Evolutionary conservation across 2,329 filamentous ascomycete genomes (phyloP), one percentile per base, ranked within the genome.

Genomic region (Lasiodiplodia gonubiensis): DNA sequence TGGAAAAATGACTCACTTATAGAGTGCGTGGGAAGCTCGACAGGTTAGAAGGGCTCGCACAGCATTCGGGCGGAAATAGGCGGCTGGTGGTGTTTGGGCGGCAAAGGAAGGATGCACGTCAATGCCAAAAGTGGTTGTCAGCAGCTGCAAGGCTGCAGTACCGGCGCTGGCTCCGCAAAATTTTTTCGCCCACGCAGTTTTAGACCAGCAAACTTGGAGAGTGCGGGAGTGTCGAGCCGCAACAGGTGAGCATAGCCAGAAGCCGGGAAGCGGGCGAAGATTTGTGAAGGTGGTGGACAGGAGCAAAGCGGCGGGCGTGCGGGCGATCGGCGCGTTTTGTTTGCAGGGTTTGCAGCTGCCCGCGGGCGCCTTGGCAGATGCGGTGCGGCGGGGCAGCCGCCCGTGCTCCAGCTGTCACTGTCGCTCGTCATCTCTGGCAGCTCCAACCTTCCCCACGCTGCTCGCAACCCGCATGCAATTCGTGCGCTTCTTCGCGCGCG

Each of bases 401-500:
- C 25, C 25, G 33, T 46, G 49, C 59, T 51, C 27, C 18, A 33
- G 30, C 10, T 25, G 30, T 33, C 30, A 33, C 48, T 33, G 51
- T 54, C 52, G 63, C 63, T 49, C 33, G 64, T 59, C 64, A 66
- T 46, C 42, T 57, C 30, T 30, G 59, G 46, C 42, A 53, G 46
- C 60, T 53, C 48, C 48, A 52, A 21, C n/a, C 35, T 55, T 16
- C 57, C 33, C 53, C 52, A 25, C 30, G 63, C 35, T 51, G 25
- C 52, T n/a, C 39, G 52, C 39, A 57, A 51, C 64, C 37, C 71
- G 63, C 68, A 78, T 79, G 77, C 71, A 74, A 64, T 70, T 74
- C 69, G 65, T 71, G 71, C 76, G 74, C 71, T 71, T 72, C 65
- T 68, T 75, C 53, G 64, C 70, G 71, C 74, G 74, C 60, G 46